phyloP scores from a whole-genome alignment of 495 filamentous ascomycete species.

The Rostrohypoxylon terebratum region DNA sequence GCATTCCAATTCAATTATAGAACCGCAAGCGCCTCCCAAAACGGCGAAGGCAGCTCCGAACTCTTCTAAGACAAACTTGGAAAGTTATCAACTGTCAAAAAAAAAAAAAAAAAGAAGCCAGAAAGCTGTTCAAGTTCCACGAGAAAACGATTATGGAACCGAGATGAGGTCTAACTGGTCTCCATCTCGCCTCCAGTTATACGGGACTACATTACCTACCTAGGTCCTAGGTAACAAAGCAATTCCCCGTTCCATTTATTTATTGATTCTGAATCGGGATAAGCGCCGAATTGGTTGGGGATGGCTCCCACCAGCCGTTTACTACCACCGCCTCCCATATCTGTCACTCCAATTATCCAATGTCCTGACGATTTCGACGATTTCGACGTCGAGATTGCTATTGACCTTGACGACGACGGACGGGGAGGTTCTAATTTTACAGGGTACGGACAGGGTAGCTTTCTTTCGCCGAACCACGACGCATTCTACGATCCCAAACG shows the following conservation, averaged over 20 bases:
- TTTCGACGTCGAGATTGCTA: slow-evolving; percentile 6
- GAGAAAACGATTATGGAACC: slow-evolving; percentile 25
- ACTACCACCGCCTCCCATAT: slow-evolving; percentile 45
- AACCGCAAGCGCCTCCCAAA: slow-evolving; percentile 30
- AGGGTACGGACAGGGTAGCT: slow-evolving; percentile 26
- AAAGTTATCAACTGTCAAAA: background rate
- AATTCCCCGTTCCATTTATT: slow-evolving; percentile 32
- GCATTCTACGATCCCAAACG: slow-evolving; percentile 67
- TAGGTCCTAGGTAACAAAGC: slow-evolving; percentile 31
- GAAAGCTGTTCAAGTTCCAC: background rate
- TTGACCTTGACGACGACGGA: slow-evolving; percentile 32
- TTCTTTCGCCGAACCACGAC: slow-evolving; percentile 38
- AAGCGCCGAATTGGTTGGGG: slow-evolving; percentile 38
- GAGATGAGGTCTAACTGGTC: slow-evolving; percentile 33
- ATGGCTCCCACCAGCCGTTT: slow-evolving; percentile 41
- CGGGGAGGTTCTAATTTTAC: slow-evolving; percentile 28
- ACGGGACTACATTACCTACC: slow-evolving; percentile 41
- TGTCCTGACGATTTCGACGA: slow-evolving; percentile 41
- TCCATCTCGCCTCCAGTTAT: slow-evolving; percentile 34
- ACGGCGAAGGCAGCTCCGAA: slow-evolving; percentile 13
- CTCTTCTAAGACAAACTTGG: slow-evolving; percentile 26
- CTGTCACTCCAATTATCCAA: slow-evolving; percentile 48
- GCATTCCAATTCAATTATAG: slow-evolving; percentile 26
- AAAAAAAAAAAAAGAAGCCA: slow-evolving; percentile 19
- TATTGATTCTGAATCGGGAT: slow-evolving; percentile 43